Conservation (phyloP, 1,284 basidiomycete genomes). For the Meripilus lineatus region DNA sequence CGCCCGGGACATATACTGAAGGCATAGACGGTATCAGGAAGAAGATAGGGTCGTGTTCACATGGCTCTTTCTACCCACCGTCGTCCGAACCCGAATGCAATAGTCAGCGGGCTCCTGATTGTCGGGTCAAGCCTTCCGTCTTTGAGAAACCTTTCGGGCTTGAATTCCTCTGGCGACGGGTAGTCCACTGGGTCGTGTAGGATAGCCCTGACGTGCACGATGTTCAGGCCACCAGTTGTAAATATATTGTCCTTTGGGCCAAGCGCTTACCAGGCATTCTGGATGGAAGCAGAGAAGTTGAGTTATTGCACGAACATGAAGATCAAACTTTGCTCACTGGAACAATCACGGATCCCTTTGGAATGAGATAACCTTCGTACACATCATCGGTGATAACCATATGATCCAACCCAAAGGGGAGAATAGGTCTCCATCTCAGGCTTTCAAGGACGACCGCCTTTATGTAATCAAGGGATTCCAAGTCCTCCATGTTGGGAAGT, state of each 20-base stretch:
- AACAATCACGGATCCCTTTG: conserved; percentile 5
- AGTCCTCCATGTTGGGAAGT: conserved; percentile 14
- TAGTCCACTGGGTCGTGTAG: conserved; percentile 9
- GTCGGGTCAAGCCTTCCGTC: conserved; percentile 5
- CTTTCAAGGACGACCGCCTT: conserved; percentile 15
- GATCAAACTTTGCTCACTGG: conserved; percentile 2
- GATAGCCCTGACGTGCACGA: conserved; percentile 15
- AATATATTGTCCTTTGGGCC: neutral
- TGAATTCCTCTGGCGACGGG: conserved; percentile 10
- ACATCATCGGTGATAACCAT: conserved; percentile 4
- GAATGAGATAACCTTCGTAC: conserved; percentile 7
- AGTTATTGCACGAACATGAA: neutral
- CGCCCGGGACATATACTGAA: conserved; percentile 7
- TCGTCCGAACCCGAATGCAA: conserved; percentile 18
- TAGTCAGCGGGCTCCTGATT: conserved; percentile 4
- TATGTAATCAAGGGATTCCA: conserved; percentile 10
- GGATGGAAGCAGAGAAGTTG: neutral
- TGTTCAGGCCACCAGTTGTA: too few species aligned
- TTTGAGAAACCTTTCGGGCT: conserved; percentile 10
- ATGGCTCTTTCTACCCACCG: neutral
- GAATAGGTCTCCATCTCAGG: conserved; percentile 11
- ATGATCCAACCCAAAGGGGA: conserved; percentile 6
- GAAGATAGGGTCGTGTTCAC: neutral
- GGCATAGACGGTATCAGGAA: too few species aligned
- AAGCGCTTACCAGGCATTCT: conserved; percentile 3